A percentile compares a stretch with the other conserved stretches of the same genome.
Evolutionary conservation across 192 early-diverging fungal genomes (phyloP).

Genomic region (Kappamyces sp.): DNA sequence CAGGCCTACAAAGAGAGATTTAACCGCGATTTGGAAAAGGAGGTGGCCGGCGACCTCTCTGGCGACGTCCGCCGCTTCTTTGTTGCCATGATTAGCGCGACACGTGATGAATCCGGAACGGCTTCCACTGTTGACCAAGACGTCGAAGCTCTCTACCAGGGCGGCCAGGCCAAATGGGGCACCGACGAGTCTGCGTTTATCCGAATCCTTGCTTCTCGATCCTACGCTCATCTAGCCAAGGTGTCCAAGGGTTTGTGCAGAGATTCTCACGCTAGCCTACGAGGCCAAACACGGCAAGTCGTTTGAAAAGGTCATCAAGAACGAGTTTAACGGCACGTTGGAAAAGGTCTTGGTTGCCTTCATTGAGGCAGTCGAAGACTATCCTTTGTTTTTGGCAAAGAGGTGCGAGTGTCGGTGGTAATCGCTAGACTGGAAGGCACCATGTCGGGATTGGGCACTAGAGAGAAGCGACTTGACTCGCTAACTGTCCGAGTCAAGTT

Average conservation of each 20-base stretch:
- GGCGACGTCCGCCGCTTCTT: slow-evolving; percentile 31
- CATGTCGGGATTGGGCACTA: slow-evolving; percentile 45
- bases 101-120: slow-evolving; percentile 23
- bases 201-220: slow-evolving; percentile 22
- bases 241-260: no score
- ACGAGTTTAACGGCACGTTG: slow-evolving; percentile 42
- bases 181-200: slow-evolving; percentile 44
- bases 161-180: slow-evolving; percentile 37
- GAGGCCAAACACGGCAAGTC: slow-evolving; percentile 25
- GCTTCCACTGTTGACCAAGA: slow-evolving; percentile 26
- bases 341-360: slow-evolving; percentile 20
- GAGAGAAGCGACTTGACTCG: slow-evolving; percentile 38
- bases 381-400: slow-evolving; percentile 28
- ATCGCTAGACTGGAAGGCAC: no score
- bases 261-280: no score
- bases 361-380: slow-evolving; percentile 17
- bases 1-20: slow-evolving; percentile 27
- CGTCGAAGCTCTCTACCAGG: slow-evolving; percentile 37
- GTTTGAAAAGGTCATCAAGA: slow-evolving; percentile 38
- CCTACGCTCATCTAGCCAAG: slow-evolving; percentile 27
- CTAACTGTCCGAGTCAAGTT: slow-evolving; percentile 33
- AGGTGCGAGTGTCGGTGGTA: slow-evolving; percentile 37
- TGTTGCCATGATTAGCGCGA: slow-evolving; percentile 22
- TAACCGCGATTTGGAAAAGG: slow-evolving; percentile 22
- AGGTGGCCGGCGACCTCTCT: slow-evolving; percentile 24